These are phyloP conservation scores for Lipomyces orientalis DNA, from an alignment of 805 yeast species.

Conservation along the genomic window DNA sequence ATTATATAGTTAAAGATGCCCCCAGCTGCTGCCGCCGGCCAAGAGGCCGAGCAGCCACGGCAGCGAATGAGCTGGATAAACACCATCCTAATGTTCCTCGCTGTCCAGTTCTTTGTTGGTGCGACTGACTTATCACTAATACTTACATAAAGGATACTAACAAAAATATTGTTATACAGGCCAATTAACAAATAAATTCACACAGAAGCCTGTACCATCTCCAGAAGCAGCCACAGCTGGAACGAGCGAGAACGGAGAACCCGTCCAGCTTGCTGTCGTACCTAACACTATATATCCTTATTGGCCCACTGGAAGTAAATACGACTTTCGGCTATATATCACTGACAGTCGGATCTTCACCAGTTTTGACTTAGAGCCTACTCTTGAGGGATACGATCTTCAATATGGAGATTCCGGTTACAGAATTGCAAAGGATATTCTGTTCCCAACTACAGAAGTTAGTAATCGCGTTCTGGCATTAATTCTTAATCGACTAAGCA, in stretches of 20 bases:
- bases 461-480: neutral
- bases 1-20: slow-evolving; percentile 5
- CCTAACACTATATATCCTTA: slow-evolving; percentile 28
- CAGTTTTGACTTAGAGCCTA: slow-evolving; percentile 21
- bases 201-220: slow-evolving; percentile 7
- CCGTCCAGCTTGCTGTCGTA: slow-evolving; percentile 14
- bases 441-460: slow-evolving; percentile 13
- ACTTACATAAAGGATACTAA: neutral
- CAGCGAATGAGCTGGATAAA: slow-evolving; percentile 30
- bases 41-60: slow-evolving; percentile 9
- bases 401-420: slow-evolving; percentile 21
- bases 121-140: neutral
- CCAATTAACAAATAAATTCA: slow-evolving; percentile 15
- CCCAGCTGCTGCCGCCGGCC: neutral
- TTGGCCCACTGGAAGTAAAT: slow-evolving; percentile 33
- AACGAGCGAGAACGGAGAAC: slow-evolving; percentile 7
- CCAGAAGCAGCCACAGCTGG: slow-evolving; percentile 9
- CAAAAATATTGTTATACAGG: slow-evolving; percentile 8
- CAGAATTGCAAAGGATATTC: slow-evolving; percentile 10
- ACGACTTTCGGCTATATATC: slow-evolving; percentile 31
- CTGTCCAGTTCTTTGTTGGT: slow-evolving; percentile 27
- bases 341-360: slow-evolving; percentile 28
- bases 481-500: neutral
- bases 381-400: slow-evolving; percentile 19
- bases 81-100: slow-evolving; percentile 27